Evolutionary conservation across 2,329 filamentous ascomycete species (phyloP), one percentile per base, ranked within the genome.

Genomic region (Herpotrichia juniperi): DNA sequence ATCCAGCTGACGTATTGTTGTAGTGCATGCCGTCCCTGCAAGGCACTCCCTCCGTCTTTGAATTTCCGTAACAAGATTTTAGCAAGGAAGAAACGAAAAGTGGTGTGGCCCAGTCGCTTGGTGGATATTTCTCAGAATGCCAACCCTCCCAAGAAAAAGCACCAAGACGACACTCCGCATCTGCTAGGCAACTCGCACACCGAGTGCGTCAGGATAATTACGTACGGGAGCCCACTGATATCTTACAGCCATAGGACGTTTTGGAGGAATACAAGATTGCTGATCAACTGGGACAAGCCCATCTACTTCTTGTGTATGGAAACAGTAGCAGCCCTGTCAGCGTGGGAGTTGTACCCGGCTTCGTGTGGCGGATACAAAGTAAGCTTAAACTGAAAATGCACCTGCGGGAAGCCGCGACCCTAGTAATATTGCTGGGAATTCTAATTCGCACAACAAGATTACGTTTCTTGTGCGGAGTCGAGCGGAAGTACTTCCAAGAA

Each of bases 301-400:
- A 34, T 53, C 42, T 46, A 48, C 35, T 48, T 56, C 37, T 47
- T 42, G 30, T 42, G 54, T 49, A 39, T 42, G 58, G 46, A 45
- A 24, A 40, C 49, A 42, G 32, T 16, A 54, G 17, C 16, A 30
- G 25, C 35, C 32, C 50, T 37, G 60, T 66, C 60, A 62, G 62
- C 56, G 56, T 67, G 67, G 62, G 52, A 57, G 45, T 31, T 42
- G 37, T 57, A 58, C 53, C 56, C 52, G 62, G 59, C 61, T 59
- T 58, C 58, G 63, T 53, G 55, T 52, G 45, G 53, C 53, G 58
- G 62, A 59, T 51, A 65, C 60, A 53, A 50, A 59, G 67, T 73
- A 72, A 72, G 67, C 68, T 72, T 70, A 69, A 69, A 62, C 47
- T 49, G 50, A 50, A 58, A 54, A 58, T 51, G 51, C 61, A 66